Conservation (phyloP, 2,329 filamentous ascomycete genomes). For the Verticillium isaacii region DNA sequence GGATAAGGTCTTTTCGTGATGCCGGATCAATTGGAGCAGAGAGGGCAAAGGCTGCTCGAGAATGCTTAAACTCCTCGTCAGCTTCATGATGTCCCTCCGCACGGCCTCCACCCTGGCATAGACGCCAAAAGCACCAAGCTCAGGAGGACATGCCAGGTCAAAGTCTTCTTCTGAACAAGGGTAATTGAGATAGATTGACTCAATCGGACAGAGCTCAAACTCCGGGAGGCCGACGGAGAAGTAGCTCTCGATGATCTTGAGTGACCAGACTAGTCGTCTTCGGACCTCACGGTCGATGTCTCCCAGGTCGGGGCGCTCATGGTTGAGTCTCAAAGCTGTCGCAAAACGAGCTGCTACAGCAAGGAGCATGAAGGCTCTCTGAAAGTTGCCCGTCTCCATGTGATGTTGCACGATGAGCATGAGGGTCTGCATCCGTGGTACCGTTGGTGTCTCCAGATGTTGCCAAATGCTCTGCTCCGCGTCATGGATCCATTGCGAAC, state of each 20-base stretch:
- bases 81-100: no score
- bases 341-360: slow-evolving; percentile 38
- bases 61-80: no score
- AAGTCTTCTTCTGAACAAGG: slow-evolving; percentile 40
- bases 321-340: slow-evolving; percentile 36
- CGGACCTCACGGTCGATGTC: slow-evolving; percentile 37
- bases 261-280: slow-evolving; percentile 37
- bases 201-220: slow-evolving; percentile 37
- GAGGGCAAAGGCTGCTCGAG: no score
- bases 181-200: slow-evolving; percentile 34
- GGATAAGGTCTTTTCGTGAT: no score
- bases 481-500: slow-evolving; percentile 39
- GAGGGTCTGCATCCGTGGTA: slow-evolving; percentile 29
- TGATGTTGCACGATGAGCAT: slow-evolving; percentile 38
- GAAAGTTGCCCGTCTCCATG: slow-evolving; percentile 35
- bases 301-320: slow-evolving; percentile 33
- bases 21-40: no score
- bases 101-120: no score
- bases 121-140: slow-evolving; percentile 10
- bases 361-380: slow-evolving; percentile 38
- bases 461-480: slow-evolving; percentile 10
- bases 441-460: slow-evolving; percentile 15
- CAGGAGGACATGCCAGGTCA: neutral
- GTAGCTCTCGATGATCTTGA: slow-evolving; percentile 37
- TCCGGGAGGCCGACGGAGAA: slow-evolving; percentile 38